Percentiles rank a stretch among this genome's conserved stretches.
Evolutionary conservation across 2,329 filamentous ascomycete species (phyloP).

Genomic region (Botrytis tulipae): DNA sequence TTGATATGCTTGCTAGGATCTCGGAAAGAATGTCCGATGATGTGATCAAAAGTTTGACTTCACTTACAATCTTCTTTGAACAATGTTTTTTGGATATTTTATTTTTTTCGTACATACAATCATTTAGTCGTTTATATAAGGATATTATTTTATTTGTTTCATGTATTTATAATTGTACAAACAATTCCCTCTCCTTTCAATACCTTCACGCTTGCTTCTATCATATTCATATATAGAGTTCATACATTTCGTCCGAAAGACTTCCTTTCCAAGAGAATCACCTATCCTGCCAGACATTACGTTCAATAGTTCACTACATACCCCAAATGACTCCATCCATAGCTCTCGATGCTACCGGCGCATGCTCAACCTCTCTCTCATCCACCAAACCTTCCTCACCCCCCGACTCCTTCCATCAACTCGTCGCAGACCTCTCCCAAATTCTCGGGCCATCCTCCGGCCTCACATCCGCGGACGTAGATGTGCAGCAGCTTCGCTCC

Average conservation of each 20-base stretch:
- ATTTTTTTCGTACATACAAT: not conserved
- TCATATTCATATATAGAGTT: not conserved
- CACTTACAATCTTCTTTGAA: not conserved
- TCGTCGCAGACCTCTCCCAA: constrained; percentile 71
- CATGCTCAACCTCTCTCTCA: not conserved
- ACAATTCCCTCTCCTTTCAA: not conserved
- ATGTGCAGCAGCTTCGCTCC: constrained; percentile 66
- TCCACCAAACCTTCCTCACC: constrained; percentile 32
- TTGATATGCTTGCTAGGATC: not conserved
- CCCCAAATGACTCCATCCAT: constrained; percentile 14
- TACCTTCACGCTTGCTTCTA: not conserved
- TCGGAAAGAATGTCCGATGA: not conserved
- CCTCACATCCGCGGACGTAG: constrained; percentile 76
- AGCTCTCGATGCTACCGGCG: constrained; percentile 7
- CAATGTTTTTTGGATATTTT: not conserved
- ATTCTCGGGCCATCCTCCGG: constrained; percentile 79
- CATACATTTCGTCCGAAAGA: not conserved
- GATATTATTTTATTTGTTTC: not conserved
- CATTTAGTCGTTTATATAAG: not conserved
- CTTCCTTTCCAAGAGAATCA: not conserved
- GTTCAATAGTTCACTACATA: not conserved
- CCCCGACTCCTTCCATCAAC: constrained; percentile 59
- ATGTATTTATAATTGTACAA: not conserved
- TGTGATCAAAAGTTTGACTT: not conserved
- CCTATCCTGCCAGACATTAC: not conserved